Conservation (phyloP, 176 grass and related monocot genomes). For the Cocos nucifera region DNA sequence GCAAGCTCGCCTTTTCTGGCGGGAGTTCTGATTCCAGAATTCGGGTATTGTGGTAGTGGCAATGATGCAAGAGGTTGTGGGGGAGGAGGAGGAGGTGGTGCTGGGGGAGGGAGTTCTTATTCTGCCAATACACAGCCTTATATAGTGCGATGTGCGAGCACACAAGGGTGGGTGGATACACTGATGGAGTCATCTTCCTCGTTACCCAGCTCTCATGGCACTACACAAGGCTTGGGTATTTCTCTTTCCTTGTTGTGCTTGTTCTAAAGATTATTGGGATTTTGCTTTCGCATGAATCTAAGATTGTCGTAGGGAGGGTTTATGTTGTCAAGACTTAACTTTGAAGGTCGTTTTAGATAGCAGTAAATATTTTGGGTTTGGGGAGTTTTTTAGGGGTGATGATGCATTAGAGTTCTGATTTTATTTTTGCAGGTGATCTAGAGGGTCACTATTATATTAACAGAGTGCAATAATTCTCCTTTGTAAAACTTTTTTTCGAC, state of each 20-base stretch:
- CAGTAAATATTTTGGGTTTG: too few relatives aligned
- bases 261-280: background rate
- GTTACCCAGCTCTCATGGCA: conserved; percentile 60
- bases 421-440: too few relatives aligned
- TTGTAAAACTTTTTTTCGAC: too few relatives aligned
- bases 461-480: too few relatives aligned
- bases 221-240: conserved; percentile 35
- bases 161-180: conserved; percentile 38
- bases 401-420: too few relatives aligned
- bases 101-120: conserved; percentile 18
- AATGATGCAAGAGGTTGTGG: conserved; percentile 6
- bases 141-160: conserved; percentile 26
- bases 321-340: too few relatives aligned
- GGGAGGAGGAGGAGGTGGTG: background rate
- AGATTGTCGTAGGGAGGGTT: background rate
- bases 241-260: conserved; percentile 1
- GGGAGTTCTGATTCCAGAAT: conserved; percentile 64
- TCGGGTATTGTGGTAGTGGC: conserved; percentile 20
- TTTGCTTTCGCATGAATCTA: background rate
- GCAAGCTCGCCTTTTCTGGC: conserved; percentile 66
- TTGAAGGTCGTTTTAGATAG: too few relatives aligned
- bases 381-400: too few relatives aligned
- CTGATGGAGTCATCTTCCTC: conserved; percentile 48
- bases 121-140: conserved; percentile 20
- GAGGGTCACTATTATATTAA: too few relatives aligned